These are phyloP conservation scores for Wickerhamiella alocasiicola DNA, from an alignment of 805 yeast genomes.

Conservation along the genomic window DNA sequence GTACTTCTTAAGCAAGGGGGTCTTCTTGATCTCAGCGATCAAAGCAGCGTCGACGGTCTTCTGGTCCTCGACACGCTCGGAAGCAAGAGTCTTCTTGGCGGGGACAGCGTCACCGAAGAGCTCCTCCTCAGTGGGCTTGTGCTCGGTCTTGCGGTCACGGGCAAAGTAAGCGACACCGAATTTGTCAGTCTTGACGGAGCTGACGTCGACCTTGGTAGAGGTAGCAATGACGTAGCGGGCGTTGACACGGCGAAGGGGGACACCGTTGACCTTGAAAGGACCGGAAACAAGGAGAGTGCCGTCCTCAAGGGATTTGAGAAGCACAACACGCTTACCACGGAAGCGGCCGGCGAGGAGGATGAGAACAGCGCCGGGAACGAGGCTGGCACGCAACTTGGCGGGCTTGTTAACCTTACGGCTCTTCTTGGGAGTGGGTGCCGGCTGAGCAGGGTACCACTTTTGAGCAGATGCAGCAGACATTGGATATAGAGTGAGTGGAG, in stretches of 20 bases:
- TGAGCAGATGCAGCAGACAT: constrained; percentile 37
- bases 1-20: constrained; percentile 94
- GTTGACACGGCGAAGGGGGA: constrained; percentile 98
- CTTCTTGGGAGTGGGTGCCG: constrained; percentile 70
- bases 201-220: constrained; percentile 77
- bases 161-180: constrained; percentile 93
- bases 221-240: constrained; percentile 98
- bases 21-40: constrained; percentile 89
- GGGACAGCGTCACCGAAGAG: constrained; percentile 71
- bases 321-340: constrained; percentile 99
- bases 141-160: constrained; percentile 77
- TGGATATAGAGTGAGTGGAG: constrained; percentile 5
- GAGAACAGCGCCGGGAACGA: constrained; percentile 96
- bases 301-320: constrained; percentile 94
- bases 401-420: constrained; percentile 87
- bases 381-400: constrained; percentile 87
- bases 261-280: constrained; percentile 99
- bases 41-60: constrained; percentile 87
- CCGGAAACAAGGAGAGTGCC: constrained; percentile 95
- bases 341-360: constrained; percentile 97
- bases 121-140: constrained; percentile 70
- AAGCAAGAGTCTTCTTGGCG: constrained; percentile 77
- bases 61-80: constrained; percentile 95
- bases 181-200: constrained; percentile 73
- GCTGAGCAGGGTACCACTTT: constrained; percentile 80